These are phyloP conservation scores for Capsicum chinense DNA, from an alignment of 257 asterid species.

Conservation along the genomic window DNA sequence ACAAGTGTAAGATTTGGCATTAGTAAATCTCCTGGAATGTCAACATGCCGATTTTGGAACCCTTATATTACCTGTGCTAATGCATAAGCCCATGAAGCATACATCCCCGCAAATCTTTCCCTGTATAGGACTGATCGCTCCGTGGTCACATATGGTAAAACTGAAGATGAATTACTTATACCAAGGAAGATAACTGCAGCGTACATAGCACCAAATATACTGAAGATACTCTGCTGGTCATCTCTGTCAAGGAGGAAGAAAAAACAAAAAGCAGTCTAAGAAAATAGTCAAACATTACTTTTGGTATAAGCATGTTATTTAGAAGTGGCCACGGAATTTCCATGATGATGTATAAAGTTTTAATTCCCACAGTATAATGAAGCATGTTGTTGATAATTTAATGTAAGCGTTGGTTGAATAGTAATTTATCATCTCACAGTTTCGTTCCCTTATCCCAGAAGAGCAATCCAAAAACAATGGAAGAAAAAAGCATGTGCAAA, in stretches of 20 bases:
- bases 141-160: constrained; percentile 48
- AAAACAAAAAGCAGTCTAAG: not conserved
- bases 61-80: constrained; percentile 49
- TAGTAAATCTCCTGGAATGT: not conserved
- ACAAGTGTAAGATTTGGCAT: not conserved
- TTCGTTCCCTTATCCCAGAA: constrained; percentile 58
- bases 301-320: not conserved
- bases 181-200: constrained; percentile 49
- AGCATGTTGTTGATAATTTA: not conserved
- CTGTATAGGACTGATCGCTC: constrained; percentile 55
- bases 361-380: not conserved
- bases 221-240: constrained; percentile 55
- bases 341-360: not conserved
- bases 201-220: constrained; percentile 50
- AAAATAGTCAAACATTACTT: constrained; percentile 12
- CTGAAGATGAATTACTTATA: constrained; percentile 48
- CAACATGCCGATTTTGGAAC: not conserved
- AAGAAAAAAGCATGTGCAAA: constrained; percentile 42
- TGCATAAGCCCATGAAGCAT: constrained; percentile 55
- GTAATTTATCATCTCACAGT: constrained; percentile 43
- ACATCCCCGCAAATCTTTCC: constrained; percentile 60
- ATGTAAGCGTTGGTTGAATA: not conserved
- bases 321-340: not conserved
- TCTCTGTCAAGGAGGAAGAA: constrained; percentile 36
- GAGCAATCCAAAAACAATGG: constrained; percentile 48